Base-by-base conservation (phyloP, 129 eudicot genomes). In the Saussurea involucrata region DNA sequence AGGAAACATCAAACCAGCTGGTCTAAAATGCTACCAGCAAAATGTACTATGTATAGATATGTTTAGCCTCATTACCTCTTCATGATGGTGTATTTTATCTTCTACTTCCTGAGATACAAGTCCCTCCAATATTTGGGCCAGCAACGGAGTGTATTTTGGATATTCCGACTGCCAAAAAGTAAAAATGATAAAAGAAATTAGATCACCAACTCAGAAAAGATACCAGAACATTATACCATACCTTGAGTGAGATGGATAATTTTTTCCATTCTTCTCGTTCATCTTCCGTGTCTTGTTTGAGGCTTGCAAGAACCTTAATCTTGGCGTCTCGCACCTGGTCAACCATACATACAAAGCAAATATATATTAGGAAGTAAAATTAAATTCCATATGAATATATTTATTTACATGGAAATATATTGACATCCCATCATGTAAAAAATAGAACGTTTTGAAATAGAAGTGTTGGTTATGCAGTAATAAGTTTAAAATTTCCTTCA, bases 131-230 rank as follows among this genome's bases (percentile, higher is more conserved):
- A 90, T 88, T 85, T 88, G 89, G 49, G 96, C 90, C 84, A 95
- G 96, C 84, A 95, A 79, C 31, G 95, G 97, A 42, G 97, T 95
- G 87, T 92, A 87, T 24, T 90, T 89, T 24, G 96, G 94, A 86
- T 95, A 95, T 70, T 95, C 97, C 53, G 85, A 46, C 99, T 95
- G 97, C 86, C 74, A 83, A 71, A 11, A 46, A 69, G 34, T 69
- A 76, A 17, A 74, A 72, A 68, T 24, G 49, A 67, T 60, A 53
- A 37, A 37, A 75, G 6, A 68, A n/a, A 68, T 12, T 33, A 66
- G 72, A 37, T 18, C 61, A 11, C 76, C 49, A 32, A 20, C 60
- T 76, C 15, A 32, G 1, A 9, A 29, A 73, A n/a, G n/a, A n/a
- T n/a, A n/a, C n/a, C n/a, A n/a, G n/a, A 65, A 17, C 44, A 37